Evolutionary conservation across 2,329 filamentous ascomycete species (phyloP).

Genomic region (Xylaria sp.): DNA sequence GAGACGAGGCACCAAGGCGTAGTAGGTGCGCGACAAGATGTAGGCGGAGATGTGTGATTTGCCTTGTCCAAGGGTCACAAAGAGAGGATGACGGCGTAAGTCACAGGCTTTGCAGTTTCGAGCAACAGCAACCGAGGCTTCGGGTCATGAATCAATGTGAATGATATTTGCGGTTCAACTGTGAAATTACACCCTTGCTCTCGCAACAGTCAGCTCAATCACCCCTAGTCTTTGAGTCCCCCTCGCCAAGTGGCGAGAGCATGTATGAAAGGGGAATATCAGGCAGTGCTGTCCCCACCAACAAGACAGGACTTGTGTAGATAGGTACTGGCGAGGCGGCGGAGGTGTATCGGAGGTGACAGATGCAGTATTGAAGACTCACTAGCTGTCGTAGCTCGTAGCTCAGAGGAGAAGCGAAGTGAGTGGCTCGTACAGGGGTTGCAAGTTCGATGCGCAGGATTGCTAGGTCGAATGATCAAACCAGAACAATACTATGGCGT

Average conservation of each 20-base stretch:
- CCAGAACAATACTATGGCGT: constrained; percentile 1
- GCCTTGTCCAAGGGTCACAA: constrained; percentile 2
- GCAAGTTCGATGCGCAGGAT: constrained; percentile 9
- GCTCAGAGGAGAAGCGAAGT: not conserved
- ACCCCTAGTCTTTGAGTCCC: not conserved
- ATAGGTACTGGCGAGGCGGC: not conserved
- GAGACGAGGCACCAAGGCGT: not conserved
- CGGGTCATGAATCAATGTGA: not conserved
- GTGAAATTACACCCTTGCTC: constrained; percentile 1
- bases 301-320: not conserved
- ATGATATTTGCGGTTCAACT: not conserved
- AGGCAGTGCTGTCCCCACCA: no score
- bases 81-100: not conserved
- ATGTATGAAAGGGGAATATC: not conserved
- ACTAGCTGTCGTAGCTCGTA: constrained; percentile 14
- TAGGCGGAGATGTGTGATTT: not conserved
- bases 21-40: not conserved
- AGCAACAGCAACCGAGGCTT: constrained; percentile 1
- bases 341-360: not conserved
- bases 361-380: constrained; percentile 10
- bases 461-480: not conserved
- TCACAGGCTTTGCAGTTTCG: not conserved
- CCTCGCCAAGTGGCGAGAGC: not conserved
- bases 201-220: not conserved
- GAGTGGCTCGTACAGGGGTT: constrained; percentile 14